These are phyloP conservation scores for Leishmania tropica DNA, from an alignment of 208 protist species.

Conservation along the genomic window DNA sequence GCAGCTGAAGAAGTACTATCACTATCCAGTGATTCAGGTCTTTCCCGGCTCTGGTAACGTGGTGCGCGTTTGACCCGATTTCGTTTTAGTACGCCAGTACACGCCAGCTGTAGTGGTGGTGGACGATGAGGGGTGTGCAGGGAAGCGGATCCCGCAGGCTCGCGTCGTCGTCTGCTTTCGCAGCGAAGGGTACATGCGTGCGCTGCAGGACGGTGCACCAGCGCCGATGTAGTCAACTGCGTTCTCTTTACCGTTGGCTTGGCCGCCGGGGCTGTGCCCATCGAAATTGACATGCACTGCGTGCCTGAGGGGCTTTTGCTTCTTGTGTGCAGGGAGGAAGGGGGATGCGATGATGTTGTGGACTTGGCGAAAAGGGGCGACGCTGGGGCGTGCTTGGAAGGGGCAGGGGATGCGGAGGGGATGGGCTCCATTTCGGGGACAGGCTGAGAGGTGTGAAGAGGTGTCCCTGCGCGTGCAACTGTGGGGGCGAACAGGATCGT, in stretches of 20 bases:
- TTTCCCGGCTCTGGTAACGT: constrained; percentile 55
- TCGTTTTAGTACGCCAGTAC: neutral
- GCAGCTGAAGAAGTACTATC: constrained; percentile 80
- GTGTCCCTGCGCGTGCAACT: neutral
- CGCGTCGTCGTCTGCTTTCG: neutral
- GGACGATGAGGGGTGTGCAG: neutral
- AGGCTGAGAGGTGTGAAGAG: neutral
- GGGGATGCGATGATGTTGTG: neutral
- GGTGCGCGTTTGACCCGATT: constrained; percentile 9
- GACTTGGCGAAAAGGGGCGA: neutral
- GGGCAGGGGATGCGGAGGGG: neutral
- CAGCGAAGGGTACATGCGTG: neutral
- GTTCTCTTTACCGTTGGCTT: neutral
- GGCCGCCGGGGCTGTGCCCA: neutral
- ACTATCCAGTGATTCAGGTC: constrained; percentile 89
- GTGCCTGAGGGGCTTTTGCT: neutral
- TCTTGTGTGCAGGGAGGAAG: neutral
- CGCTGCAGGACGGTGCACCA: neutral
- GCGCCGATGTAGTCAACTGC: neutral
- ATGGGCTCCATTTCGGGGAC: neutral
- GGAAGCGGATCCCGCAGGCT: neutral
- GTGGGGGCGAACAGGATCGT: neutral
- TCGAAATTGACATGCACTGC: neutral
- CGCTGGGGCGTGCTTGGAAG: neutral
- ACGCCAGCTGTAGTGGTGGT: neutral